Base-by-base conservation (phyloP, 2,329 filamentous ascomycete species). In the Colletotrichum scovillei region DNA sequence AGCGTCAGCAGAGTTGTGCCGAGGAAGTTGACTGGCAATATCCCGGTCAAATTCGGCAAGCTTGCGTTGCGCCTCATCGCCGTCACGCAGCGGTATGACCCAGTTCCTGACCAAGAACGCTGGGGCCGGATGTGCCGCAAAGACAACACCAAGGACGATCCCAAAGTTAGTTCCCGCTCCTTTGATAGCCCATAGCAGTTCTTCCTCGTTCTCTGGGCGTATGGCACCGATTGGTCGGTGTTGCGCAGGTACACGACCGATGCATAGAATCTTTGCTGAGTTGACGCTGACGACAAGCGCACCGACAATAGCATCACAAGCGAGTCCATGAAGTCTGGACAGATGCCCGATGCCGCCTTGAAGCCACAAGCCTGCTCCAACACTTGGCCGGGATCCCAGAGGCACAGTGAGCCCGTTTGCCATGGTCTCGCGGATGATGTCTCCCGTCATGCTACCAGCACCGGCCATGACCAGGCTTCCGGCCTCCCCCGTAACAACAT, bases 261-360 rank as follows among this genome's bases (percentile, higher is more conserved):
- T 76, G 76, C 76, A 87, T 28, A 91, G 35, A n/a, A 89, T 63
- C 53, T 86, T 71, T 35, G 86, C 82, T 46, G 86, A 85, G 0
- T 81, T 77, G 66, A 89, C 84, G 75, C 86, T 87, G 78, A 92
- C 86, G 30, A 92, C 14, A 2, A 92, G 85, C 24, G 88, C 90
- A 74, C 91, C 90, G n/a, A 92, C 78, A 58, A 92, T 88, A 57
- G 86, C 78, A 75, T 92, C 90, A 75, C 89, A 92, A 3, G 89
- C 74, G 14, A 93, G 88, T 1, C 91, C 90, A 74, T 90, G 79
- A 9, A 84, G 67, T 71, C 90, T 84, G 46, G 87, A 77, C n/a
- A 91, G 81, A 75, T 92, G 89, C 2, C 90, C 90, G 62, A 92
- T 90, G 65, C 91, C 90, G 53, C 91, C 91, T 82, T 92, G 90